Evolutionary conservation across 2,329 filamentous ascomycete genomes (phyloP).

Genomic region (Talaromyces amestolkiae): DNA sequence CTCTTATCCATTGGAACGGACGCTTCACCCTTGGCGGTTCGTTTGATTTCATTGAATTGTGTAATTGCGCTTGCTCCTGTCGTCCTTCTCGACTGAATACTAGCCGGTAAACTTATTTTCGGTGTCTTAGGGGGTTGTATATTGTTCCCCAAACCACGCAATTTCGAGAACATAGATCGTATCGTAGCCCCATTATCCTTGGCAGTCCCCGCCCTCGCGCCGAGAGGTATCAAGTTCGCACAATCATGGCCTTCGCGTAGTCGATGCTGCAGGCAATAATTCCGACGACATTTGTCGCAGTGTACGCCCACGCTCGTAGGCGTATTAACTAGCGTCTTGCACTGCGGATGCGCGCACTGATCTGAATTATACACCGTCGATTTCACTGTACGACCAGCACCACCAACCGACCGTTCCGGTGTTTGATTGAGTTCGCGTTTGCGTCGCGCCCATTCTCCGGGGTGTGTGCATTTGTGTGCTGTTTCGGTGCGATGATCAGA

Average conservation of each 20-base stretch:
- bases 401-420: conserved; percentile 22
- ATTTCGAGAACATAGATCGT: conserved; percentile 68
- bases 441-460: conserved; percentile 60
- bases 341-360: conserved; percentile 49
- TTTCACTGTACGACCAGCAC: conserved; percentile 34
- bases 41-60: conserved; percentile 76
- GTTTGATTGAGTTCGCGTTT: conserved; percentile 33
- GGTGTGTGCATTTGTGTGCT: conserved; percentile 66
- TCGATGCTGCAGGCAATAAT: conserved; percentile 54
- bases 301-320: conserved; percentile 50
- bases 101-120: conserved; percentile 47
- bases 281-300: conserved; percentile 49
- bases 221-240: conserved; percentile 64
- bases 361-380: conserved; percentile 57
- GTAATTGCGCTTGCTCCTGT: conserved; percentile 60
- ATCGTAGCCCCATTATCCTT: conserved; percentile 60
- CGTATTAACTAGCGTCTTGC: conserved; percentile 55
- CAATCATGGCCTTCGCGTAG: conserved; percentile 75
- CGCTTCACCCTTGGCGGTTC: conserved; percentile 82
- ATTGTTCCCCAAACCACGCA: conserved; percentile 76
- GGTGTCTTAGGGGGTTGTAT: conserved; percentile 44
- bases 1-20: conserved; percentile 78
- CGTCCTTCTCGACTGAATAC: conserved; percentile 24
- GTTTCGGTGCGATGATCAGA: conserved; percentile 89
- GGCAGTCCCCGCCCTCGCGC: conserved; percentile 45